A percentile compares a stretch with the other conserved stretches of the same genome.
phyloP scores from a whole-genome alignment of 2,329 filamentous ascomycete genomes.

The Colletotrichum liriopes region DNA sequence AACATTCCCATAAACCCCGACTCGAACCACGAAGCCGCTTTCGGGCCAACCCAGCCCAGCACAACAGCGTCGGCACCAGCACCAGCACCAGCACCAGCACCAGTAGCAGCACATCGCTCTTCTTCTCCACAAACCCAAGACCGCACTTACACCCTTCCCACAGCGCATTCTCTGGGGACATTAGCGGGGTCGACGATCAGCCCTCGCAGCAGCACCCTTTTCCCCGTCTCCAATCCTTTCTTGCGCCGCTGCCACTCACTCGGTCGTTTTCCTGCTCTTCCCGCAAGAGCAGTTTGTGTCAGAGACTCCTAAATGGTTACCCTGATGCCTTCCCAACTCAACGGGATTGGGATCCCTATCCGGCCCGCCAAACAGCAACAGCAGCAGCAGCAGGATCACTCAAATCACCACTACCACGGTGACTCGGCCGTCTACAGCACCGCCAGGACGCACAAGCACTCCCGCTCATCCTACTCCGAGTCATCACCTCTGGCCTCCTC shows the following conservation, averaged over 20 bases:
- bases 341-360: conserved; percentile 52
- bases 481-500: conserved; percentile 68
- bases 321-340: conserved; percentile 53
- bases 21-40: conserved; percentile 24
- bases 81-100: neutral
- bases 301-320: conserved; percentile 42
- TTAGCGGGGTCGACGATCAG: conserved; percentile 44
- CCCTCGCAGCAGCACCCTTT: conserved; percentile 30
- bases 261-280: conserved; percentile 33
- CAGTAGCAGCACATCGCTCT: conserved; percentile 20
- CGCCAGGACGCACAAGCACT: conserved; percentile 70
- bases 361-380: conserved; percentile 53
- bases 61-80: neutral
- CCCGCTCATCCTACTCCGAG: conserved; percentile 74
- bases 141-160: conserved; percentile 42
- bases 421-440: conserved; percentile 39
- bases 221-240: conserved; percentile 26
- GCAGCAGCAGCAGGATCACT: conserved; percentile 30
- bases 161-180: conserved; percentile 38
- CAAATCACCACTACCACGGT: conserved; percentile 42
- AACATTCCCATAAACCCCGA: conserved; percentile 33
- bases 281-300: conserved; percentile 31
- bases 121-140: conserved; percentile 36
- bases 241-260: conserved; percentile 14
- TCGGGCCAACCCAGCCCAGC: conserved; percentile 27